Percentiles rank a stretch among this genome's conserved stretches.
These are phyloP conservation scores for Camellia japonica DNA, from an alignment of 148 eudicot species.

Conservation along the genomic window DNA sequence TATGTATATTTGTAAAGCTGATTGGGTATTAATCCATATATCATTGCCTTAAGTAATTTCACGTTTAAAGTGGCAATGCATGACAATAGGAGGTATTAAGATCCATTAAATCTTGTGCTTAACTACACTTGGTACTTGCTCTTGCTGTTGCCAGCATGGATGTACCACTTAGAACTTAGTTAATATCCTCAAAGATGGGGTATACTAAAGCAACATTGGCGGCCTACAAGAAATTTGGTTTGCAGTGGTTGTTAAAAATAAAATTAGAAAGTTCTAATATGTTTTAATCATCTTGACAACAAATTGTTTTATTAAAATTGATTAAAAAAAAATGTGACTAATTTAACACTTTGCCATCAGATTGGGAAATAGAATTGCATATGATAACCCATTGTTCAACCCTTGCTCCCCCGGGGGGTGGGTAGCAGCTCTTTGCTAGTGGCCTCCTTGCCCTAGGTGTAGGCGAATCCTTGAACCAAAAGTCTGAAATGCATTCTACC, in stretches of 20 bases:
- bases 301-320: too few species aligned
- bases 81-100: not conserved
- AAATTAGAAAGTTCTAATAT: not conserved
- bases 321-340: not conserved
- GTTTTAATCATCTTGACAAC: not conserved
- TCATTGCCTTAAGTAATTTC: not conserved
- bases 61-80: not conserved
- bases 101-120: not conserved
- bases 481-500: too few species aligned
- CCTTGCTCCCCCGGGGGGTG: too few species aligned
- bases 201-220: not conserved
- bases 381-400: not conserved
- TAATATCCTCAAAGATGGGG: not conserved
- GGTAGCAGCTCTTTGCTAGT: too few species aligned
- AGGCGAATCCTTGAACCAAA: too few species aligned
- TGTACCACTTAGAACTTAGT: not conserved
- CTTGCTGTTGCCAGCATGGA: not conserved
- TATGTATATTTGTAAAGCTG: not conserved
- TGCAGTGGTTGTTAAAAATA: not conserved
- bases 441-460: too few species aligned
- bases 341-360: not conserved
- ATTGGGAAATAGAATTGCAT: not conserved
- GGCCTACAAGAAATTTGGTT: not conserved
- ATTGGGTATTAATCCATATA: not conserved
- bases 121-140: not conserved